These are phyloP conservation scores for Trametes coccinea DNA, from an alignment of 768 basidiomycete genomes.

Conservation along the genomic window DNA sequence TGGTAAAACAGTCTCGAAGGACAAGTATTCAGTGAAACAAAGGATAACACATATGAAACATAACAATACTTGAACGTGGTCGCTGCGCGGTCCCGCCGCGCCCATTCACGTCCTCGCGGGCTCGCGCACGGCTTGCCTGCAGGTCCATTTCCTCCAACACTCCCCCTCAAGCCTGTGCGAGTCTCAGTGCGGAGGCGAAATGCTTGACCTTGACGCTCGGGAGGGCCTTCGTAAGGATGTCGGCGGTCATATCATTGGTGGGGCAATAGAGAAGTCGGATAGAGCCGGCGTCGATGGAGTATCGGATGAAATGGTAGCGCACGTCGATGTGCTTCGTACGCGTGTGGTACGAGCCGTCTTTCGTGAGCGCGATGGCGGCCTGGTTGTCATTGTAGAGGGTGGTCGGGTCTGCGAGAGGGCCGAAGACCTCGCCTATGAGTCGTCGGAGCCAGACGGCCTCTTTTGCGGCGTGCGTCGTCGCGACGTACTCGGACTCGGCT, in stretches of 20 bases:
- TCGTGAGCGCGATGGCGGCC: constrained; percentile 20
- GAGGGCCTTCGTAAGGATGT: constrained; percentile 37
- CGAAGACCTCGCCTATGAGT: constrained; percentile 11
- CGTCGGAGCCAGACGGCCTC: constrained; percentile 38
- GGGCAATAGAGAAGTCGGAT: constrained; percentile 32
- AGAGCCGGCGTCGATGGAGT: constrained; percentile 24
- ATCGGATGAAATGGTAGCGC: constrained; percentile 9
- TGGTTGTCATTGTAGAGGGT: constrained; percentile 1
- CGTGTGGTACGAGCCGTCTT: constrained; percentile 3
- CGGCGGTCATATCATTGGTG: constrained; percentile 34
- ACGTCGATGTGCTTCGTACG: constrained; percentile 13
- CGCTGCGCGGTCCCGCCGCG: too few species aligned
- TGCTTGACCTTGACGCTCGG: constrained; percentile 19
- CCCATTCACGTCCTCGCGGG: neutral
- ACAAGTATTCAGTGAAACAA: too few species aligned
- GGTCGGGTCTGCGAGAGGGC: neutral
- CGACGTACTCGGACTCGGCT: constrained; percentile 42
- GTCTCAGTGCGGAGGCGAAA: constrained; percentile 13
- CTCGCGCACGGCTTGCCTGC: constrained; percentile 5
- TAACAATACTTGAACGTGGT: too few species aligned
- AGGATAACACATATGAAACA: too few species aligned
- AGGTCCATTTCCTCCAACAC: neutral
- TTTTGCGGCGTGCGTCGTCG: constrained; percentile 33
- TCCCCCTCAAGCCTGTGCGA: constrained; percentile 20
- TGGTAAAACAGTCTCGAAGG: too few species aligned